A percentile compares a stretch with the other conserved stretches of the same genome.
phyloP scores from a whole-genome alignment of 23 red algal species.

The Gracilaria gracilis region DNA sequence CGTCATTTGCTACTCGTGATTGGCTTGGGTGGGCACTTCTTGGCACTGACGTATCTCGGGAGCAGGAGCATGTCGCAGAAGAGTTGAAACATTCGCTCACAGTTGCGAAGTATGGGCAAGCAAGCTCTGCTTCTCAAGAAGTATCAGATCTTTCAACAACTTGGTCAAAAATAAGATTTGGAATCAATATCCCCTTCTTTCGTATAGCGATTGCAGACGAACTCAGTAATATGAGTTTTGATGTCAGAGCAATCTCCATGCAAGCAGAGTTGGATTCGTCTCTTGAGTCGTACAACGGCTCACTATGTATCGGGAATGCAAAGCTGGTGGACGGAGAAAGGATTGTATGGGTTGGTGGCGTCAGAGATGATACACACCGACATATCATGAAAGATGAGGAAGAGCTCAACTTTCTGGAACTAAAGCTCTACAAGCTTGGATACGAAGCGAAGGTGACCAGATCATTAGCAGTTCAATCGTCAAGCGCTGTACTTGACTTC shows the following conservation, averaged over 20 bases:
- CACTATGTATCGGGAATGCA: not conserved
- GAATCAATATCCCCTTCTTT: slow-evolving; percentile 15
- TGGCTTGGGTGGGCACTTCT: slow-evolving; percentile 61
- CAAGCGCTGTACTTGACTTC: not conserved
- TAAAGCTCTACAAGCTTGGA: slow-evolving; percentile 14
- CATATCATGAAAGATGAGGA: not conserved
- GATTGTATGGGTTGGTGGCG: not conserved
- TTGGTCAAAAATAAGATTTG: slow-evolving; percentile 34
- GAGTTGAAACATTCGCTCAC: slow-evolving; percentile 49
- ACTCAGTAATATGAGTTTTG: not conserved
- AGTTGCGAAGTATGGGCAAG: slow-evolving; percentile 16
- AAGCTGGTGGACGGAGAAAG: not conserved
- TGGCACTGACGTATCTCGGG: slow-evolving; percentile 30
- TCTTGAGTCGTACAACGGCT: slow-evolving; percentile 12
- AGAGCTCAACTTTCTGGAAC: not conserved
- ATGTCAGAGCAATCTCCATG: not conserved
- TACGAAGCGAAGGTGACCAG: not conserved
- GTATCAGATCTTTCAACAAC: not conserved
- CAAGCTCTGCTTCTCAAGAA: slow-evolving; percentile 12
- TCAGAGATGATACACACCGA: not conserved
- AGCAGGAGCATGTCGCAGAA: slow-evolving; percentile 41
- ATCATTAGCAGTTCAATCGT: not conserved
- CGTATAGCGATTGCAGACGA: not conserved
- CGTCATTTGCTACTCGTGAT: slow-evolving; percentile 63
- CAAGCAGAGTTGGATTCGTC: slow-evolving; percentile 22